These are phyloP conservation scores for Colletotrichum simmondsii DNA, from an alignment of 2,329 filamentous ascomycete species.

Conservation along the genomic window DNA sequence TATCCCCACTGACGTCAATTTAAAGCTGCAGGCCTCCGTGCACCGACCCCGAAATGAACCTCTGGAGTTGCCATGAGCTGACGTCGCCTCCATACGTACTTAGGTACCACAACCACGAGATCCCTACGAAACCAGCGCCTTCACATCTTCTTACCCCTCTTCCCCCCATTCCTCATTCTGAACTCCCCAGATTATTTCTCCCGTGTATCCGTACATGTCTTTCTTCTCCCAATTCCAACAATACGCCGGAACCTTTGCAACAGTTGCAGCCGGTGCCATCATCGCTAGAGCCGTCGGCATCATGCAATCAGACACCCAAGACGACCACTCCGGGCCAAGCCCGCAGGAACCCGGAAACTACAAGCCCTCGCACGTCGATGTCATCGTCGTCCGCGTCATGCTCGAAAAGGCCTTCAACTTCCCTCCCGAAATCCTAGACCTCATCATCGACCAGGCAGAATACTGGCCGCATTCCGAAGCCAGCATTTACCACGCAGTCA, in stretches of 20 bases:
- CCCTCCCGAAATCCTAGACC: slow-evolving; percentile 66
- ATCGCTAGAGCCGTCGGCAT: slow-evolving; percentile 11
- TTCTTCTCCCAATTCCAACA: slow-evolving; percentile 17
- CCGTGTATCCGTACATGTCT: not conserved
- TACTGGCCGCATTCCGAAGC: slow-evolving; percentile 67
- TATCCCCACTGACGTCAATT: slow-evolving; percentile 32
- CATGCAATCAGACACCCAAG: not conserved
- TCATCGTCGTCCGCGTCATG: slow-evolving; percentile 59
- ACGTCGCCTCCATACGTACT: slow-evolving; percentile 21
- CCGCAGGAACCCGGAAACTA: slow-evolving; percentile 10
- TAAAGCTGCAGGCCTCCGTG: slow-evolving; percentile 18
- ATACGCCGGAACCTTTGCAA: slow-evolving; percentile 15
- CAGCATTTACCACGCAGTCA: slow-evolving; percentile 40
- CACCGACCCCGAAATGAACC: slow-evolving; percentile 9
- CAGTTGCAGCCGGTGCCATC: slow-evolving; percentile 14
- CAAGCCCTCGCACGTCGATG: slow-evolving; percentile 58
- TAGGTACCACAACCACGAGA: not conserved
- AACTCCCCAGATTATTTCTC: not conserved
- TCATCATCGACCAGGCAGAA: slow-evolving; percentile 68
- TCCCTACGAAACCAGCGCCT: not conserved
- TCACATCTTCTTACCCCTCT: not conserved
- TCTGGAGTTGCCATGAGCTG: not conserved
- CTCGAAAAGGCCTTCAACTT: slow-evolving; percentile 56
- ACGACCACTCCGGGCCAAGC: not conserved
- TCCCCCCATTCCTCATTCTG: not conserved